These are phyloP conservation scores for Pichia cactophila DNA, from an alignment of 1,139 yeast species.

Conservation along the genomic window DNA sequence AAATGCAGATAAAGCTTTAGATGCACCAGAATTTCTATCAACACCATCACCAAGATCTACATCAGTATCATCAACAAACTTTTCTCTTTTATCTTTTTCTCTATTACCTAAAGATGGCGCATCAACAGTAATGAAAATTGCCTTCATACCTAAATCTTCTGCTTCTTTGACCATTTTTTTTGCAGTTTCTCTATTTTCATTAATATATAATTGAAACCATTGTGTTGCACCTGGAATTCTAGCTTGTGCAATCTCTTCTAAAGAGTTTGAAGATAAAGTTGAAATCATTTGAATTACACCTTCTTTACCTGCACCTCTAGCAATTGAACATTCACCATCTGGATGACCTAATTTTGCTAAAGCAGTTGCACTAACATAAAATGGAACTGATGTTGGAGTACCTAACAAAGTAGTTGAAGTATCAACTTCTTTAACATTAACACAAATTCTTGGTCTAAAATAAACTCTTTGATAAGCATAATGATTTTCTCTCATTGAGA, in stretches of 20 bases:
- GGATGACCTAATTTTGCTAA: slow-evolving; percentile 74
- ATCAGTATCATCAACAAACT: slow-evolving; percentile 53
- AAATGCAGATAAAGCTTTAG: slow-evolving; percentile 75
- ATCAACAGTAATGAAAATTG: slow-evolving; percentile 81
- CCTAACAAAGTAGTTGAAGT: slow-evolving; percentile 47
- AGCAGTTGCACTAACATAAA: slow-evolving; percentile 76
- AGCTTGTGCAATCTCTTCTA: slow-evolving; percentile 62
- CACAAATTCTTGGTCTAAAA: slow-evolving; percentile 74
- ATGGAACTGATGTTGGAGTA: slow-evolving; percentile 48
- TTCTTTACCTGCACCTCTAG: slow-evolving; percentile 62
- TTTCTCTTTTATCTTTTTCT: slow-evolving; percentile 54
- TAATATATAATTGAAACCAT: slow-evolving; percentile 90
- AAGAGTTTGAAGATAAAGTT: slow-evolving; percentile 66
- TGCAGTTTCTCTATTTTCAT: slow-evolving; percentile 59
- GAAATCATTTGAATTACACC: slow-evolving; percentile 76
- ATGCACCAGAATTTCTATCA: slow-evolving; percentile 76
- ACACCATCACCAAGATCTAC: slow-evolving; percentile 37
- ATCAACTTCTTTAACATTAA: slow-evolving; percentile 50
- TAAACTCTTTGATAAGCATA: slow-evolving; percentile 78
- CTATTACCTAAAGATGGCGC: slow-evolving; percentile 94
- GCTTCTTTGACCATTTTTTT: slow-evolving; percentile 59
- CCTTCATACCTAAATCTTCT: slow-evolving; percentile 68
- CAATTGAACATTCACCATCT: slow-evolving; percentile 73
- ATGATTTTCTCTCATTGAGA: slow-evolving; percentile 83
- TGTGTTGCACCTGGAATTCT: slow-evolving; percentile 53